Evolutionary conservation across 176 grass and related monocot species (phyloP), one percentile per base, ranked within the genome.

Genomic region (Paspalum vaginatum): DNA sequence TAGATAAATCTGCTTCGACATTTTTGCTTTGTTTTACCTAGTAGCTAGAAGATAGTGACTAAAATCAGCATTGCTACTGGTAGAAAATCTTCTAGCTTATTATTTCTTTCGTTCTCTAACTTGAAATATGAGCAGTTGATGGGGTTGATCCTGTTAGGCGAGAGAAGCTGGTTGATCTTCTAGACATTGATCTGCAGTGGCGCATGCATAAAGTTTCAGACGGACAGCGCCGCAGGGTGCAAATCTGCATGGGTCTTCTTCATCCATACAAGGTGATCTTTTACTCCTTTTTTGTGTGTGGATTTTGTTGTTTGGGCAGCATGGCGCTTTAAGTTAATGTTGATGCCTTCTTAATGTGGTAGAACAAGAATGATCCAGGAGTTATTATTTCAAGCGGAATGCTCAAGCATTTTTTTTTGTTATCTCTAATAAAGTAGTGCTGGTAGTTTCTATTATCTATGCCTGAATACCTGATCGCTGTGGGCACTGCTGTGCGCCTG

Each of bases 131-230:
- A 88, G 78, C 85, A 98, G 95, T 98, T 88, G 95, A 93, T 75
- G 90, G 95, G 18, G 69, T 89, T 85, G 95, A 98, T 98, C 90
- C 88, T 81, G 90, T 73, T 66, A 95, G 95, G 72, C 76, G 92
- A 79, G 92, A 95, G 65, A 93, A 93, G 82, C 88, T 98, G 48
- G 59, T 98, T 47, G 90, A 95, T 89, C 91, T 98, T 68, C 90
- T 98, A 61, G 92, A 98, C 39, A 98, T 98, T 68, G 90, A 95
- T 89, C 81, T 98, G 70, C 78, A 93, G 42, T 98, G 95, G 92
- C 87, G 86, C 53, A 98, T 98, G 95, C 92, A 98, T 87, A 98
- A 93, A 95, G 95, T 98, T 85, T 98, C 95, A 55, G 95, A 98
- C 53, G 95, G 95, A 21, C 92, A 98, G 56, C 92, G 95, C 8